These are phyloP conservation scores for Xylariaceae sp. DNA, from an alignment of 2,329 filamentous ascomycete species.

Conservation along the genomic window DNA sequence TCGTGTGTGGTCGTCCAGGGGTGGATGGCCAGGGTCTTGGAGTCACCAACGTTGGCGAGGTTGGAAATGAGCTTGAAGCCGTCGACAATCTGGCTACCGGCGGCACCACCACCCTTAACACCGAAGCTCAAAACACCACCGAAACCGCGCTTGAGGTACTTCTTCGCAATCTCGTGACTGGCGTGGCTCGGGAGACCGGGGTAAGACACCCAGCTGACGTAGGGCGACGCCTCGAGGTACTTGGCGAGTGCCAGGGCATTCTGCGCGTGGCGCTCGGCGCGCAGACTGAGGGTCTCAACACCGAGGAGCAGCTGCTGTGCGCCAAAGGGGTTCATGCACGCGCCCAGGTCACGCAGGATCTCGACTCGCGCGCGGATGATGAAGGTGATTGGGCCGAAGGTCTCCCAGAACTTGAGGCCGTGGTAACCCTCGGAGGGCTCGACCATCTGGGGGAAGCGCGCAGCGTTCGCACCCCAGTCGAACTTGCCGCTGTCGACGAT, in stretches of 20 bases:
- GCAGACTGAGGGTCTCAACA: slow-evolving; percentile 81
- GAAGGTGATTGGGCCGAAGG: slow-evolving; percentile 77
- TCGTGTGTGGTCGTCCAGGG: slow-evolving; percentile 95
- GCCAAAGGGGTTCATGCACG: slow-evolving; percentile 79
- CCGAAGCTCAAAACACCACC: slow-evolving; percentile 92
- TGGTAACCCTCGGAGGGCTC: slow-evolving; percentile 88
- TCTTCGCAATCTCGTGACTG: slow-evolving; percentile 75
- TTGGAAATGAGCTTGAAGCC: slow-evolving; percentile 94
- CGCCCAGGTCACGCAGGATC: slow-evolving; percentile 80
- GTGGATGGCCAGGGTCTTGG: slow-evolving; percentile 91
- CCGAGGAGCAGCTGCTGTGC: slow-evolving; percentile 90
- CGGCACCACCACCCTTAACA: slow-evolving; percentile 79
- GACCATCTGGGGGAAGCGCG: slow-evolving; percentile 86
- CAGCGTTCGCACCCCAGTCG: slow-evolving; percentile 80
- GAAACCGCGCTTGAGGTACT: slow-evolving; percentile 77
- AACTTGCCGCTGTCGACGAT: slow-evolving; percentile 88
- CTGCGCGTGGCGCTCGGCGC: slow-evolving; percentile 77
- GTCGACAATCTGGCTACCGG: slow-evolving; percentile 84
- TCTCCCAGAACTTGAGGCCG: slow-evolving; percentile 90
- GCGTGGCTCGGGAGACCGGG: slow-evolving; percentile 79
- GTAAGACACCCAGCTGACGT: slow-evolving; percentile 92
- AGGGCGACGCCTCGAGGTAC: slow-evolving; percentile 76
- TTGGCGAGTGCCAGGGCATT: slow-evolving; percentile 76
- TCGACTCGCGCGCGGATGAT: slow-evolving; percentile 84
- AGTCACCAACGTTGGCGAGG: slow-evolving; percentile 91